phyloP scores from a whole-genome alignment of 148 eudicot genomes.

The Silene conica region DNA sequence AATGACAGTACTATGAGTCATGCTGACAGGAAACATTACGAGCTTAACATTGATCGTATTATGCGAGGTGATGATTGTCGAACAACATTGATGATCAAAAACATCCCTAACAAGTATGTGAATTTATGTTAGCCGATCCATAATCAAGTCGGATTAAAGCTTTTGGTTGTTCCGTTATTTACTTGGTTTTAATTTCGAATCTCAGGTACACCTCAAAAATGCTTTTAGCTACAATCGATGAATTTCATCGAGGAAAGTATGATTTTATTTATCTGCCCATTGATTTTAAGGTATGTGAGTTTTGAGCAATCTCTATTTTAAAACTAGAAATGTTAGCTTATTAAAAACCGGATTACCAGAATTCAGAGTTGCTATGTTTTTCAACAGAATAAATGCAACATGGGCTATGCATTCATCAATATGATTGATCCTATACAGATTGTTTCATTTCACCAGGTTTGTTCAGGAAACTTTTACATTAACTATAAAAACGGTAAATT shows the following conservation, averaged over 20 bases:
- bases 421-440: constrained; percentile 63
- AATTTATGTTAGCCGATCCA: background rate
- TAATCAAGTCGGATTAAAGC: background rate
- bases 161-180: background rate
- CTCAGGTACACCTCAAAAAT: constrained; percentile 74
- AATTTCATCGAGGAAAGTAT: constrained; percentile 61
- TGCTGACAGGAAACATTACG: constrained; percentile 64
- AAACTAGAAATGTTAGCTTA: background rate
- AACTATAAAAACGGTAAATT: background rate
- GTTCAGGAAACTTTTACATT: constrained; percentile 11
- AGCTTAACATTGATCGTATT: constrained; percentile 70
- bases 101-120: constrained; percentile 78
- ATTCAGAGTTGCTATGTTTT: background rate
- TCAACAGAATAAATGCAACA: constrained; percentile 77
- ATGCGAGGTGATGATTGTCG: constrained; percentile 56
- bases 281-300: constrained; percentile 57
- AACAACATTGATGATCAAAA: constrained; percentile 73
- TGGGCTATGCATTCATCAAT: constrained; percentile 84
- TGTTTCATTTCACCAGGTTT: constrained; percentile 61
- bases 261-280: constrained; percentile 74
- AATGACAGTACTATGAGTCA: constrained; percentile 42
- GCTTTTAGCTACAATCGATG: constrained; percentile 69
- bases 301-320: background rate
- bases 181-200: constrained; percentile 9
- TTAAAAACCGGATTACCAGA: background rate